Evolutionary conservation across 192 early-diverging fungal species (phyloP), one percentile per base, ranked within the genome.

Genomic region (Mortierella antarctica): DNA sequence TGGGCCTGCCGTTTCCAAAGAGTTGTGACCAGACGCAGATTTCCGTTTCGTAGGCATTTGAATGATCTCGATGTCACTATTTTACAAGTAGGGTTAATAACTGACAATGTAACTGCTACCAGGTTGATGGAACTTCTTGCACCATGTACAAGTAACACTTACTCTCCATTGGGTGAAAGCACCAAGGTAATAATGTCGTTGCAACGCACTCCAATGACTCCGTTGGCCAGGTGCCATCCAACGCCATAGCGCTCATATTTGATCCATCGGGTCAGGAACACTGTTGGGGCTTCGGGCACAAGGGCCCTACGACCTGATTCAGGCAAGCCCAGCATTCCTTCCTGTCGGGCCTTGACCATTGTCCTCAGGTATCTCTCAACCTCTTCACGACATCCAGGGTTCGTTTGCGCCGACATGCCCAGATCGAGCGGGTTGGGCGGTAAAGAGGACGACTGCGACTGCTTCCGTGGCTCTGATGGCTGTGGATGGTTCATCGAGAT

Each of bases 211-310:
- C 96, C 97, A 31, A 89, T 82, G 11, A 91, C 91, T 12, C 94
- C 93, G 74, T 98, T 95, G 39, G 92, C 90, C 64, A 98, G 81
- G 57, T 92, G 88, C 82, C 97, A 99, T 1, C 93, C 94, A 58
- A 98, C 79, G 10, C 97, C 97, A 74, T 97, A 98, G 48, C 93
- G 95, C 13, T 92, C 86, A 67, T 91, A 93, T 61, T 96, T 92
- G 62, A 98, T 88, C 96, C 96, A 99, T 75, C 93, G 95, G 39
- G 89, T 88, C 47, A 99, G 86, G 67, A 96, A 97, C 40, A 95
- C 84, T 23, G 45, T 63, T 68, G 77, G 82, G 55, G 59, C 39
- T 21, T 31, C 57, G n/a, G 62, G 51, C 44, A 59, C 48, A 8
- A 71, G 12, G n/a, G 20, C 48, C 4, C 31, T 31, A 31, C 31